phyloP scores from a whole-genome alignment of 1,284 basidiomycete genomes.

The Trametes pubescens region DNA sequence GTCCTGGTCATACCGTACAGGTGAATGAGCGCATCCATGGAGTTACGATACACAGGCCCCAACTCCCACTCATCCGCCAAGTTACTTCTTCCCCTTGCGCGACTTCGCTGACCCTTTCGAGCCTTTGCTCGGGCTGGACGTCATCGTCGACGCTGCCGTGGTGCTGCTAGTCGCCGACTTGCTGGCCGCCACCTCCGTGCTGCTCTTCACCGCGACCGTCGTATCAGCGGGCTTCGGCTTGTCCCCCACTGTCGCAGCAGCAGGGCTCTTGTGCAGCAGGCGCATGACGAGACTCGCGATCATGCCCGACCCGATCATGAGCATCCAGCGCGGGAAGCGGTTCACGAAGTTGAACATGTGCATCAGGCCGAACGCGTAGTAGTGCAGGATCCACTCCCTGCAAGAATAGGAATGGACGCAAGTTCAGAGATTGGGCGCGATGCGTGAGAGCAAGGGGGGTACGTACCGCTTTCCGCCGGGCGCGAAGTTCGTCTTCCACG shows the following conservation, averaged over 20 bases:
- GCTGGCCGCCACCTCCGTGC: constrained; percentile 24
- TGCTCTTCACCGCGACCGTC: constrained; percentile 9
- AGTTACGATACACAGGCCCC: constrained; percentile 17
- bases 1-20: background rate
- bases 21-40: background rate
- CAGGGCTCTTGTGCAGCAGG: constrained; percentile 54
- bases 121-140: constrained; percentile 32
- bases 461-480: constrained; percentile 78
- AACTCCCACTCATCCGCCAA: background rate
- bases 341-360: constrained; percentile 58
- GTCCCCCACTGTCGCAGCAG: constrained; percentile 12
- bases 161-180: constrained; percentile 15
- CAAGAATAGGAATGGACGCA: background rate
- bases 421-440: background rate
- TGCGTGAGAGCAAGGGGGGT: constrained; percentile 15
- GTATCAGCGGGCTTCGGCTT: constrained; percentile 18
- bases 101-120: constrained; percentile 26
- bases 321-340: constrained; percentile 64
- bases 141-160: background rate
- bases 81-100: constrained; percentile 38
- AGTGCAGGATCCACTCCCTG: constrained; percentile 76
- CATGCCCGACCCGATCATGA: constrained; percentile 64
- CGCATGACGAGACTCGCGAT: constrained; percentile 66
- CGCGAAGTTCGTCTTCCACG: constrained; percentile 69
- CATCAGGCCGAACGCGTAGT: constrained; percentile 58